Percentiles rank a stretch among this genome's conserved stretches.
These are phyloP conservation scores for Echites panduratus DNA, from an alignment of 257 asterid species.

Conservation along the genomic window DNA sequence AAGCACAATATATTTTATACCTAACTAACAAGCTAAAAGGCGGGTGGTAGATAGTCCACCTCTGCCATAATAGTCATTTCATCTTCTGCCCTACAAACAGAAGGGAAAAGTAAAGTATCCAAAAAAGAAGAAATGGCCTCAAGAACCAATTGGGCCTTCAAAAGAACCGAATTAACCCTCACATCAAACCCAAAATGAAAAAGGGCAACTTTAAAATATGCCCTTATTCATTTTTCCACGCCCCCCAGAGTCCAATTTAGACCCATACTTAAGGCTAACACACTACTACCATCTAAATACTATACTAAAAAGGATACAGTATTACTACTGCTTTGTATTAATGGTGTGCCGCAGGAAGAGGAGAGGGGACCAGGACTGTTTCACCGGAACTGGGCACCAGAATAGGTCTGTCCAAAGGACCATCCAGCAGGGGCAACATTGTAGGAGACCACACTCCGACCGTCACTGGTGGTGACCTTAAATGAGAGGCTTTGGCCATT, in stretches of 20 bases:
- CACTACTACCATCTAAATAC: background rate
- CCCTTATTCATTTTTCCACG: conserved; percentile 24
- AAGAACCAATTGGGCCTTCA: conserved; percentile 18
- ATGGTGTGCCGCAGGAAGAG: background rate
- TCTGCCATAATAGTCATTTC: conserved; percentile 24
- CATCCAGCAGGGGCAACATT: conserved; percentile 65
- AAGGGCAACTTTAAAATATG: conserved; percentile 42
- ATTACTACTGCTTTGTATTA: conserved; percentile 30
- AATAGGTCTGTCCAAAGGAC: conserved; percentile 80
- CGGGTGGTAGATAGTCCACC: conserved; percentile 24
- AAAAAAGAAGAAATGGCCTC: conserved; percentile 14
- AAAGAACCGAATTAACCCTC: conserved; percentile 22
- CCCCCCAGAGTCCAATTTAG: conserved; percentile 17
- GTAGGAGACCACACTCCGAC: conserved; percentile 55
- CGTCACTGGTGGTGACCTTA: conserved; percentile 78
- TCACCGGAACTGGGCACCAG: conserved; percentile 72
- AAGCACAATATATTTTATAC: background rate
- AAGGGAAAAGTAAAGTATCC: background rate
- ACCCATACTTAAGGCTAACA: background rate
- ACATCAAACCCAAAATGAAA: conserved; percentile 12
- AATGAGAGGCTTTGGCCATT: conserved; percentile 82
- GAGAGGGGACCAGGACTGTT: background rate
- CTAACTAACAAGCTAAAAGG: conserved; percentile 15
- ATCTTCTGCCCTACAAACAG: conserved; percentile 12
- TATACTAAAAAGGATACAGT: conserved; percentile 25